Evolutionary conservation across 163 green algal genomes (phyloP), one percentile per base, ranked within the genome.

Genomic region (Scenedesmus sp.): DNA sequence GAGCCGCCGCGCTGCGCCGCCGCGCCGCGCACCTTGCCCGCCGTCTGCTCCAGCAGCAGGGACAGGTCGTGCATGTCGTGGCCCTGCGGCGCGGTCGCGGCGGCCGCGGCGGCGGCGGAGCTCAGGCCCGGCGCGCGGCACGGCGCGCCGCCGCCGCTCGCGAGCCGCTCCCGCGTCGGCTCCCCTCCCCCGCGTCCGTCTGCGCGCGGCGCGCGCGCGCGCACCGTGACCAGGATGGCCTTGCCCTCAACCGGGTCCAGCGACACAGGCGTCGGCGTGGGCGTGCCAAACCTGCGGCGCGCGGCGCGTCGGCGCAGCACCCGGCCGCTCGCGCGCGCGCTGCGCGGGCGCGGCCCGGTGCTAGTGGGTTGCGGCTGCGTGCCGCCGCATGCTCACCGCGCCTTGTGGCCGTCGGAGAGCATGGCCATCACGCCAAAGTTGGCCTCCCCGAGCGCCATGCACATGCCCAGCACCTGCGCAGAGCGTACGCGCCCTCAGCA

Each of bases 361-460:
- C 10, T 10, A 4, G 18, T 13, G 50, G 10, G 50, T 10, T 29
- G 50, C 24, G 5, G 50, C 22, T 10, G 4, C 22, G 50, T 58
- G 50, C 10, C 10, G 39, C 39, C 7, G 39, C 39, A 10, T 47
- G 6, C 81, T 58, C 53, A 86, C 81, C 29, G 85, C 65, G 28
- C 10, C n/a, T 69, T 82, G 87, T 95, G 90, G 3, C 64, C 89
- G 5, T 84, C 58, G 65, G 82, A 80, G n/a, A 95, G 87, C 75
- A 92, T 78, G 78, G 87, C 47, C 87, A 95, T 87, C 20, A 87
- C 82, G 1, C 47, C 31, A 42, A 92, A 63, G 83, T 94, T 94
- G 31, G 67, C 77, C 10, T 75, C 86, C 17, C 88, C 89, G 24
- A 88, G 13, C 64, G 47, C 56, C 64, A 89, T 63, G 45, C 63